Percentiles rank a stretch among this genome's conserved stretches.
Evolutionary conservation across 2,329 filamentous ascomycete genomes (phyloP).

Genomic region (Mariannaea elegans): DNA sequence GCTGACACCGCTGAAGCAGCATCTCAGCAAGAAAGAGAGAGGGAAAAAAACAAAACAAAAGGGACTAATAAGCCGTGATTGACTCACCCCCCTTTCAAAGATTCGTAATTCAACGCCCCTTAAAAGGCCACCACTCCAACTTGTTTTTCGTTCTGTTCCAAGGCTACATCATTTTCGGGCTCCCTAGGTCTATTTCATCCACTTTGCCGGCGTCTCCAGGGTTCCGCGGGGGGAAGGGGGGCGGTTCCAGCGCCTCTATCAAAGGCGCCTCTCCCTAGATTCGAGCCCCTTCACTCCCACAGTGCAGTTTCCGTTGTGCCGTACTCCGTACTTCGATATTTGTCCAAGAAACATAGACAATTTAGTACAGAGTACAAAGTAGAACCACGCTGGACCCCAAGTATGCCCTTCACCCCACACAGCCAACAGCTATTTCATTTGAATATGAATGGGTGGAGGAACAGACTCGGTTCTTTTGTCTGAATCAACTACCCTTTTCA

Average conservation of each 20-base stretch:
- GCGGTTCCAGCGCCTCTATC: conserved; percentile 21
- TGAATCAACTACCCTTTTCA: background rate
- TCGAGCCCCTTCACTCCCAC: background rate
- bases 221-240: conserved; percentile 18
- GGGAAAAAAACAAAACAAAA: conserved; percentile 8
- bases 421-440: background rate
- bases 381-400: background rate
- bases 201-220: conserved; percentile 20
- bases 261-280: conserved; percentile 11
- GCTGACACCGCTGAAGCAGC: conserved; percentile 36
- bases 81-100: conserved; percentile 4
- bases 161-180: background rate
- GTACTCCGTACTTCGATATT: background rate
- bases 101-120: background rate
- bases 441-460: background rate
- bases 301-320: background rate
- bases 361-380: background rate
- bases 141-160: background rate
- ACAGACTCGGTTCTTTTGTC: background rate
- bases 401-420: background rate
- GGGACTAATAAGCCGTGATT: background rate
- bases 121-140: background rate
- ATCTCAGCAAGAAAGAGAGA: background rate
- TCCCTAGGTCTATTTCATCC: conserved; percentile 3
- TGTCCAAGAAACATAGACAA: background rate